Percentiles rank a stretch among this genome's conserved stretches.
These are phyloP conservation scores for Suillus luteus DNA, from an alignment of 768 basidiomycete species.

Conservation along the genomic window DNA sequence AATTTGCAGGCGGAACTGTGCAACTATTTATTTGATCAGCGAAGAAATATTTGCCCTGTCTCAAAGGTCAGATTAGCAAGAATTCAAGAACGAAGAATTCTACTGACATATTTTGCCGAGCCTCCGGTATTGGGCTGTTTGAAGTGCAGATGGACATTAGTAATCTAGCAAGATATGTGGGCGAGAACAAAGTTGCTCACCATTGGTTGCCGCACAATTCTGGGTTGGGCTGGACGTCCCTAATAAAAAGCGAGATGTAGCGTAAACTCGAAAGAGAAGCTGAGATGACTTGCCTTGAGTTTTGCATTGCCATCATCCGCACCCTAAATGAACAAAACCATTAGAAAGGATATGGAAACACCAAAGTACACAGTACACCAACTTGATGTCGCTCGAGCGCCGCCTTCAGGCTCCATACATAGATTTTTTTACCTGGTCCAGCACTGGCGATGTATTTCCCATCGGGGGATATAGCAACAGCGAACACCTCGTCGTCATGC, in stretches of 20 bases:
- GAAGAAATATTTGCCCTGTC: not conserved
- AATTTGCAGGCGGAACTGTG: not conserved
- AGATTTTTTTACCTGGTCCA: constrained; percentile 64
- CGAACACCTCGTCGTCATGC: constrained; percentile 79
- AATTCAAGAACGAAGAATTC: not conserved
- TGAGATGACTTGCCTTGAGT: too few relatives aligned
- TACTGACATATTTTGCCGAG: not conserved
- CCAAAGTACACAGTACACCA: too few relatives aligned
- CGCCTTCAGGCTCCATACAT: constrained; percentile 66
- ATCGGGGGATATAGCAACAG: constrained; percentile 77
- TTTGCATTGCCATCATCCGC: too few relatives aligned
- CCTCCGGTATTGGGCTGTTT: not conserved
- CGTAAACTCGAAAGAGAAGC: too few relatives aligned
- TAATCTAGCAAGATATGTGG: not conserved
- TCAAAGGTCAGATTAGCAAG: not conserved
- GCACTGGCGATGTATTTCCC: constrained; percentile 80
- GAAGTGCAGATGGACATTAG: too few relatives aligned
- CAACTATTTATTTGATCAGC: not conserved
- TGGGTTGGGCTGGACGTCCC: too few relatives aligned
- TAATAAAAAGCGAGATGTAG: too few relatives aligned
- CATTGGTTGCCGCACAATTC: not conserved
- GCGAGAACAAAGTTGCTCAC: not conserved
- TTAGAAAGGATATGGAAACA: too few relatives aligned
- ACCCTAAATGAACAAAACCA: too few relatives aligned
- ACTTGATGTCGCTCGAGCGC: too few relatives aligned